These are phyloP conservation scores for Pleurostoma richardsiae DNA, from an alignment of 2,329 filamentous ascomycete genomes.

Conservation along the genomic window DNA sequence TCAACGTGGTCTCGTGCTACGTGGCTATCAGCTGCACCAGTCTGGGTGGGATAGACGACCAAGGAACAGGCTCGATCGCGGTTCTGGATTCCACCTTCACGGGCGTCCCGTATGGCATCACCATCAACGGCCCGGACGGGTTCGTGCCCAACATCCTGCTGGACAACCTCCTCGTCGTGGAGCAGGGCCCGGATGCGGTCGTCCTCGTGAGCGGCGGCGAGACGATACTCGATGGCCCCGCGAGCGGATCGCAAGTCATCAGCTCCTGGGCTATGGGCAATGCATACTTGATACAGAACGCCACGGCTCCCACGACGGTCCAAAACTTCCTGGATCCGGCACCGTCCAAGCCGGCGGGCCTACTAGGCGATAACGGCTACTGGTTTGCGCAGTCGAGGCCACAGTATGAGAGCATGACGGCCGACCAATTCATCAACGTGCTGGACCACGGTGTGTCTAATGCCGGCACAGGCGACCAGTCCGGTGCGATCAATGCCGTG, in stretches of 20 bases:
- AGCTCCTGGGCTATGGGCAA: constrained; percentile 8
- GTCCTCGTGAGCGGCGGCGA: constrained; percentile 10
- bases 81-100: constrained; percentile 39
- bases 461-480: constrained; percentile 25
- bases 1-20: constrained; percentile 13
- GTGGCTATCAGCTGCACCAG: constrained; percentile 19
- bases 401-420: constrained; percentile 23
- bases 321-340: constrained; percentile 1
- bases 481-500: constrained; percentile 14
- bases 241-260: not conserved
- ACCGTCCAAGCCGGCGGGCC: constrained; percentile 1
- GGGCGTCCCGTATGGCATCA: constrained; percentile 9
- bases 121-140: constrained; percentile 1
- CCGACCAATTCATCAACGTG: constrained; percentile 4
- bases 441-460: constrained; percentile 16
- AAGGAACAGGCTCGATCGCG: constrained; percentile 26
- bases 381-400: constrained; percentile 20
- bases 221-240: constrained; percentile 9
- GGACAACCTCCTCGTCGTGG: constrained; percentile 10
- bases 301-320: constrained; percentile 3
- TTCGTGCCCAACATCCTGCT: constrained; percentile 10
- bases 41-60: constrained; percentile 21
- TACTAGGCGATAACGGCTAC: constrained; percentile 11
- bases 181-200: constrained; percentile 5
- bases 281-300: constrained; percentile 1